Percentiles rank a stretch among this genome's conserved stretches.
phyloP scores from a whole-genome alignment of 768 basidiomycete genomes.

The Termitomyces sp. region DNA sequence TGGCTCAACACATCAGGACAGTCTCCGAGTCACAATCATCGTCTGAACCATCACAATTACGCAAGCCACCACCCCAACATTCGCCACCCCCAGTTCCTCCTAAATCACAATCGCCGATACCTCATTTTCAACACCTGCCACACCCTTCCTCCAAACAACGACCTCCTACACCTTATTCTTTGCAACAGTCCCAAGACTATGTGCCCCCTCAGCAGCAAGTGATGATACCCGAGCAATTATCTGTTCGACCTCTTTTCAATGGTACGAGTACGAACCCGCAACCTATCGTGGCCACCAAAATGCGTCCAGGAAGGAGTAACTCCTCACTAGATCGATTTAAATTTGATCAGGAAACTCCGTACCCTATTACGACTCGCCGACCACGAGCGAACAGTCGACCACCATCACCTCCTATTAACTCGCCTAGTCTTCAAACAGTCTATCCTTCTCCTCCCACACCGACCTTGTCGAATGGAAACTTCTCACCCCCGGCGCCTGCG shows the following conservation, averaged over 20 bases:
- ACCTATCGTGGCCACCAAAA: slow-evolving; percentile 36
- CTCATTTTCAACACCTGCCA: neutral
- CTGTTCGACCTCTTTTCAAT: slow-evolving; percentile 11
- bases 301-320: slow-evolving; percentile 27
- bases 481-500: slow-evolving; percentile 17
- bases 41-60: neutral
- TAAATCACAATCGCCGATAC: neutral
- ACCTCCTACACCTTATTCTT: neutral
- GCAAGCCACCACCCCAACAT: neutral
- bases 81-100: slow-evolving; percentile 1
- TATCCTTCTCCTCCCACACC: slow-evolving; percentile 14
- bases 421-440: slow-evolving; percentile 12
- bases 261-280: slow-evolving; percentile 16
- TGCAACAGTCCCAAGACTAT: neutral
- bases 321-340: slow-evolving; percentile 42
- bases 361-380: slow-evolving; percentile 41
- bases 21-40: neutral
- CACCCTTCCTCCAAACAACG: neutral
- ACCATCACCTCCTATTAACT: slow-evolving; percentile 26
- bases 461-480: slow-evolving; percentile 1
- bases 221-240: slow-evolving; percentile 7
- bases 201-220: slow-evolving; percentile 1
- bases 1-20: neutral
- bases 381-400: slow-evolving; percentile 18
- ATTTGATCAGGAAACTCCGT: slow-evolving; percentile 72